Conservation (phyloP, 352 stramenopile genomes). For the Phytopythium aichiense region DNA sequence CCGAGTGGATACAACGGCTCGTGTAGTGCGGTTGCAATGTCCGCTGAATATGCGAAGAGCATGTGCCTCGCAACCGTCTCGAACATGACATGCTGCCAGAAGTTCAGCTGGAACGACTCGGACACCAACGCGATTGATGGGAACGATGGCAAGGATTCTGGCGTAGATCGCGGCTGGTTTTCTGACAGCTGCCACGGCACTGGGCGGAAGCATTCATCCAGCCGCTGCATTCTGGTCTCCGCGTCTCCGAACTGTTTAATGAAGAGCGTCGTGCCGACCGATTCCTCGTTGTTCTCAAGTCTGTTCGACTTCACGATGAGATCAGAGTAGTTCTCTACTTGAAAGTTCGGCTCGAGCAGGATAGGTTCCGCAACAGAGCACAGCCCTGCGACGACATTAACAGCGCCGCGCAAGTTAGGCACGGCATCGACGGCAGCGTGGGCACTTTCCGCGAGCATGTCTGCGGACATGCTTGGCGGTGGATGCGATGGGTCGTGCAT, state of each 20-base stretch:
- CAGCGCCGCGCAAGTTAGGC: no score
- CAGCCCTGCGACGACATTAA: no score
- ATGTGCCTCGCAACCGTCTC: conserved; percentile 18
- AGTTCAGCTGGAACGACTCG: conserved; percentile 14
- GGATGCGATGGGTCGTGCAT: no score
- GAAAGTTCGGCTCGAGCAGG: no score
- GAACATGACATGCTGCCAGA: conserved; percentile 26
- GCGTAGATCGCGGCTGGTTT: background rate
- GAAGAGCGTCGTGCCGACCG: conserved; percentile 9
- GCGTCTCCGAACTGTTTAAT: conserved; percentile 4
- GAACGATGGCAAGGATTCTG: conserved; percentile 9
- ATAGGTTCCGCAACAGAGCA: no score
- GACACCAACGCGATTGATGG: conserved; percentile 13
- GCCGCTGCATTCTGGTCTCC: conserved; percentile 4
- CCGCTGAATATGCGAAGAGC: conserved; percentile 11
- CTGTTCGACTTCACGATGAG: background rate
- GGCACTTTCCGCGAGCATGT: no score
- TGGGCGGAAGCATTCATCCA: conserved; percentile 11
- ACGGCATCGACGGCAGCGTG: no score
- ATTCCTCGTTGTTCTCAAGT: background rate
- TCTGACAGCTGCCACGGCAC: background rate
- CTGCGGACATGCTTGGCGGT: no score
- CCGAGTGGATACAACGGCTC: conserved; percentile 1
- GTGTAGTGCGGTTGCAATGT: conserved; percentile 1
- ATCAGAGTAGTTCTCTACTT: background rate